These are phyloP conservation scores for Verticillium alfalfae DNA, from an alignment of 2,329 filamentous ascomycete genomes.

Conservation along the genomic window DNA sequence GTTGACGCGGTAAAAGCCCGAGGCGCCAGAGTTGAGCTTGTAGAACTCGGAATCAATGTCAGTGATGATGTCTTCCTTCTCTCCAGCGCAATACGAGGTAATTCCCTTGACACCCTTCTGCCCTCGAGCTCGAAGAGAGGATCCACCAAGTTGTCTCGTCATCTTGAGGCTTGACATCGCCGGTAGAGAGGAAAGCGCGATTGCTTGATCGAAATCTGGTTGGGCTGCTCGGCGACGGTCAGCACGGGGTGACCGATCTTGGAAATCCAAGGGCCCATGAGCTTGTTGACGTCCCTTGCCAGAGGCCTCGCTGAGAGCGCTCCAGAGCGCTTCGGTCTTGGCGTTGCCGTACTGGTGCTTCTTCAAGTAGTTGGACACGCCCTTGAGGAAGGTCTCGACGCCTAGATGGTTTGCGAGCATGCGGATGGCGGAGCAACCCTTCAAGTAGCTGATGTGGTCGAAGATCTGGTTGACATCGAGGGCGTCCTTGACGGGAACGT, in stretches of 20 bases:
- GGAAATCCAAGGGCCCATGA: conserved; percentile 94
- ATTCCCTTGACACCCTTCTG: conserved; percentile 56
- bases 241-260: conserved; percentile 93
- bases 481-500: conserved; percentile 89
- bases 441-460: conserved; percentile 92
- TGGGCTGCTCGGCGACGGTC: conserved; percentile 76
- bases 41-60: conserved; percentile 79
- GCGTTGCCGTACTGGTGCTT: conserved; percentile 85
- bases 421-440: conserved; percentile 92
- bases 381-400: conserved; percentile 80
- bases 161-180: conserved; percentile 85
- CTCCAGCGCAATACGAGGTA: conserved; percentile 62
- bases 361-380: conserved; percentile 85
- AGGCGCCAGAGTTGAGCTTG: conserved; percentile 86
- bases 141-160: conserved; percentile 95
- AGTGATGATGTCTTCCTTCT: conserved; percentile 70
- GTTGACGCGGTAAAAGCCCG: conserved; percentile 87
- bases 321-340: conserved; percentile 87
- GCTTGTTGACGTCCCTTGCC: conserved; percentile 77
- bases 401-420: conserved; percentile 93
- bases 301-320: conserved; percentile 79
- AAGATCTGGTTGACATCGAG: conserved; percentile 95
- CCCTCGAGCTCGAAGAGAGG: conserved; percentile 76
- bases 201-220: conserved; percentile 78
- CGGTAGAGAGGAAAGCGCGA: conserved; percentile 88